A percentile compares a stretch with the other conserved stretches of the same genome.
phyloP scores from a whole-genome alignment of 352 stramenopile species.

The Phytophthora hybrid region DNA sequence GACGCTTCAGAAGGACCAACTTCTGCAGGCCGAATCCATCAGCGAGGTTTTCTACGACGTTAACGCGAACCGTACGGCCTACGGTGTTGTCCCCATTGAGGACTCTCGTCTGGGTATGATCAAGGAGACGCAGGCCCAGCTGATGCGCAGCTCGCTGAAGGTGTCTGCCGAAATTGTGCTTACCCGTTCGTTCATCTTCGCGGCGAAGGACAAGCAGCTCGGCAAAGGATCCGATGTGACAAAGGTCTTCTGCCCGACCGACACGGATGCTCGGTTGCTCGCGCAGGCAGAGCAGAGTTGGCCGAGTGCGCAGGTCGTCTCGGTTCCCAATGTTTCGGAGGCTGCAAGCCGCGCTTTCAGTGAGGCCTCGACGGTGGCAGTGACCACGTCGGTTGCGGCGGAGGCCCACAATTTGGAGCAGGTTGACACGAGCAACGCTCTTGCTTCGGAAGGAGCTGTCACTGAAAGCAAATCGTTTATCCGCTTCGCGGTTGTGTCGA shows the following conservation, averaged over 20 bases:
- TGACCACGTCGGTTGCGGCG: constrained; percentile 64
- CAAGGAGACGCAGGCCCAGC: constrained; percentile 86
- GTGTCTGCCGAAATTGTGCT: constrained; percentile 81
- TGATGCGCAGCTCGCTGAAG: constrained; percentile 79
- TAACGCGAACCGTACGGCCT: constrained; percentile 81
- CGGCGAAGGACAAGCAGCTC: constrained; percentile 54
- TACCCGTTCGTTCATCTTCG: constrained; percentile 76
- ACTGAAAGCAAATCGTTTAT: constrained; percentile 56
- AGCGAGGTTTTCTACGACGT: constrained; percentile 85
- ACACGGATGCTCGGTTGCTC: constrained; percentile 62
- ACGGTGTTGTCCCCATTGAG: constrained; percentile 88
- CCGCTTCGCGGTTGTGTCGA: constrained; percentile 82
- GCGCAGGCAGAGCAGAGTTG: constrained; percentile 76
- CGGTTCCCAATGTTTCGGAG: constrained; percentile 70
- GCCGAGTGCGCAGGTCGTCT: constrained; percentile 75
- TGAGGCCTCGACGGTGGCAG: constrained; percentile 54
- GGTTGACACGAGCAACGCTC: constrained; percentile 59
- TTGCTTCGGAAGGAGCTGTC: constrained; percentile 55
- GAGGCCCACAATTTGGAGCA: constrained; percentile 49
- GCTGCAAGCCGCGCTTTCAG: constrained; percentile 52
- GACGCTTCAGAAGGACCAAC: constrained; percentile 51
- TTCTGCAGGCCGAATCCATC: constrained; percentile 67
- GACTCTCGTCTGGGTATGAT: constrained; percentile 86
- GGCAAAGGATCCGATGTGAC: constrained; percentile 62
- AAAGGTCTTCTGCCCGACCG: constrained; percentile 64